phyloP scores from a whole-genome alignment of 1,284 basidiomycete species.

The Anthracocystis setariae region DNA sequence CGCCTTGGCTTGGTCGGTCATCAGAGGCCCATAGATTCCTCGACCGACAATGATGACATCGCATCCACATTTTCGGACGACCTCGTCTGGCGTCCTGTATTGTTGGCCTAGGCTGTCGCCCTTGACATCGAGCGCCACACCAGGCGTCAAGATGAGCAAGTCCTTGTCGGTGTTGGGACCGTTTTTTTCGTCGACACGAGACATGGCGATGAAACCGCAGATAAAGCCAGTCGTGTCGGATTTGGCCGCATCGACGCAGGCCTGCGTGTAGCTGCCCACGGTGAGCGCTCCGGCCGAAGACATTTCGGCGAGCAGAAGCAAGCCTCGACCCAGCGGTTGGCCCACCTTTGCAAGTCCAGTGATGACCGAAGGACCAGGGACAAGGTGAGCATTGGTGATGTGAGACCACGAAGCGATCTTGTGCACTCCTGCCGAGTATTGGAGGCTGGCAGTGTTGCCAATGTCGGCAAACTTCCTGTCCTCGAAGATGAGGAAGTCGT shows the following conservation, averaged over 20 bases:
- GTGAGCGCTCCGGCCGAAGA: slow-evolving; percentile 88
- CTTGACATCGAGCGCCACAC: slow-evolving; percentile 83
- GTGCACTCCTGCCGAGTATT: slow-evolving; percentile 93
- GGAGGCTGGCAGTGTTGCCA: slow-evolving; percentile 93
- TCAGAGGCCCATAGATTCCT: slow-evolving; percentile 81
- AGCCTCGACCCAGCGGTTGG: slow-evolving; percentile 81
- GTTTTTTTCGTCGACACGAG: slow-evolving; percentile 73
- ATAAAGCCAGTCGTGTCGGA: slow-evolving; percentile 59
- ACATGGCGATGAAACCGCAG: slow-evolving; percentile 77
- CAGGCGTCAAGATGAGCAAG: slow-evolving; percentile 91
- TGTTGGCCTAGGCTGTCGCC: slow-evolving; percentile 95
- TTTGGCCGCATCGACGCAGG: slow-evolving; percentile 74
- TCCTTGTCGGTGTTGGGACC: slow-evolving; percentile 71
- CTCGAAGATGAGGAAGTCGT: slow-evolving; percentile 97
- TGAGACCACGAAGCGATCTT: slow-evolving; percentile 96
- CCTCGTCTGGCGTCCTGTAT: slow-evolving; percentile 89
- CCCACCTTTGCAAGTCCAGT: slow-evolving; percentile 87
- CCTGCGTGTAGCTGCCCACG: slow-evolving; percentile 82
- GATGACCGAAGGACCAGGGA: slow-evolving; percentile 91
- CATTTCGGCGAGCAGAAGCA: slow-evolving; percentile 96
- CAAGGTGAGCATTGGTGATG: slow-evolving; percentile 94
- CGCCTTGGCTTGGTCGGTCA: slow-evolving; percentile 70
- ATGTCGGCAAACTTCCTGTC: slow-evolving; percentile 99
- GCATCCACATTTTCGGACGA: slow-evolving; percentile 84
- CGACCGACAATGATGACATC: slow-evolving; percentile 98